These are phyloP conservation scores for Trametes cinnabarina DNA, from an alignment of 768 basidiomycete species.

Conservation along the genomic window DNA sequence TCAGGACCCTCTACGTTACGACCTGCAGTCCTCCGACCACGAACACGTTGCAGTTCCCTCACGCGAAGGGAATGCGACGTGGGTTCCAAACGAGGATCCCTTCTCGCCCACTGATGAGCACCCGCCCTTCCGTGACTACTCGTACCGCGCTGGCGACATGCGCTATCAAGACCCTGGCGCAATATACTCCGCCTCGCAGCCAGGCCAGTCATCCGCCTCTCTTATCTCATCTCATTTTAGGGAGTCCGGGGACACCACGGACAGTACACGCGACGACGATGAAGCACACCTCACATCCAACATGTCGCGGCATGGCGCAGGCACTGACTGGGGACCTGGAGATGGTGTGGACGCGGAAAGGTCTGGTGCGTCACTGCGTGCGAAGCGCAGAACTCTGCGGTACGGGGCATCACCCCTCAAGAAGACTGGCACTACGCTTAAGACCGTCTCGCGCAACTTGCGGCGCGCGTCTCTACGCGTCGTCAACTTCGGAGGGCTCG, in stretches of 20 bases:
- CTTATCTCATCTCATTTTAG: conserved; percentile 40
- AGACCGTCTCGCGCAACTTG: conserved; percentile 54
- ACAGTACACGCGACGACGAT: conserved; percentile 55
- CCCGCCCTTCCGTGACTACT: conserved; percentile 34
- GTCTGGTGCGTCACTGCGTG: conserved; percentile 33
- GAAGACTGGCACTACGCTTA: conserved; percentile 58
- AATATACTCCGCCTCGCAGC: conserved; percentile 42
- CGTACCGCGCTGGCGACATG: conserved; percentile 18
- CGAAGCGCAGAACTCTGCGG: conserved; percentile 45
- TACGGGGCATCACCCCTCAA: conserved; percentile 58
- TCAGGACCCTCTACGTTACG: conserved; percentile 48
- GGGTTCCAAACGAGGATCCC: conserved; percentile 42
- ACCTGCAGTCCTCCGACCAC: conserved; percentile 30
- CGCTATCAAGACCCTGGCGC: conserved; percentile 23
- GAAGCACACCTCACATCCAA: conserved; percentile 56
- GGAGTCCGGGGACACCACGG: conserved; percentile 32
- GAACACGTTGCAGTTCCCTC: conserved; percentile 23
- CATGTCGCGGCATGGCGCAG: conserved; percentile 40
- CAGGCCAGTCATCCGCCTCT: conserved; percentile 52
- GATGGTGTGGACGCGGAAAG: conserved; percentile 48
- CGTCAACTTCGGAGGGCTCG: conserved; percentile 70
- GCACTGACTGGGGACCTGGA: conserved; percentile 29
- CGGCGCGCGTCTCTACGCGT: conserved; percentile 72
- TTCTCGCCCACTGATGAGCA: conserved; percentile 42
- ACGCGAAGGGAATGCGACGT: conserved; percentile 25